Conservation (phyloP, 2,329 filamentous ascomycete genomes). For the Hymenoscyphus fraxineus region DNA sequence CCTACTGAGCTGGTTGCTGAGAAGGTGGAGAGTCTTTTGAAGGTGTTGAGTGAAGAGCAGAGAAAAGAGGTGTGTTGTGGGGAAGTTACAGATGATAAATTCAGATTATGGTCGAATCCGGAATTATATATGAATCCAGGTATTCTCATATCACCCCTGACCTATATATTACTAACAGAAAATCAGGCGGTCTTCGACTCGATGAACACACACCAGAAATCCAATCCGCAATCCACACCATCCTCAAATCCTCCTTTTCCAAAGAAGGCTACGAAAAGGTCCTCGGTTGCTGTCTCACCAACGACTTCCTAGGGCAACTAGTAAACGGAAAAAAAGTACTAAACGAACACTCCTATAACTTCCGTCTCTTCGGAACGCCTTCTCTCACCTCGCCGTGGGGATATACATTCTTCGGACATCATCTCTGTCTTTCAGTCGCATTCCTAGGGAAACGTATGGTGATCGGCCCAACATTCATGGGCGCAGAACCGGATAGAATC, state of each 20-base stretch:
- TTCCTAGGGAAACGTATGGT: conserved; percentile 62
- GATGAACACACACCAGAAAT: conserved; percentile 27
- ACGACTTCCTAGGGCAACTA: conserved; percentile 30
- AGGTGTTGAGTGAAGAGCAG: conserved; percentile 23
- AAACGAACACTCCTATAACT: conserved; percentile 32
- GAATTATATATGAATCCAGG: conserved; percentile 33
- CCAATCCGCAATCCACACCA: conserved; percentile 25
- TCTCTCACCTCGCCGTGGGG: conserved; percentile 28
- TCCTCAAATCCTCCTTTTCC: conserved; percentile 29
- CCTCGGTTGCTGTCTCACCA: conserved; percentile 29
- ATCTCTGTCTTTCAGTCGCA: conserved; percentile 70
- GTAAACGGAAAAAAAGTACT: conserved; percentile 31
- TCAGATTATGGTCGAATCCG: conserved; percentile 33
- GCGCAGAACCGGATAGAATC: conserved; percentile 66
- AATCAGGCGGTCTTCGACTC: conserved; percentile 27
- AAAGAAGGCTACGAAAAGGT: conserved; percentile 29
- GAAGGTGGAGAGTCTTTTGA: conserved; percentile 20
- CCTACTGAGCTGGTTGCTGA: conserved; percentile 27
- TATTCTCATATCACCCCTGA: conserved; percentile 8
- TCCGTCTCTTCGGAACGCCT: conserved; percentile 28
- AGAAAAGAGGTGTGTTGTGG: conserved; percentile 25
- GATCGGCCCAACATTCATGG: conserved; percentile 72
- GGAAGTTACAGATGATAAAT: conserved; percentile 30
- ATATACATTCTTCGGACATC: conserved; percentile 62
- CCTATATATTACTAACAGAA: background rate